A percentile compares a stretch with the other conserved stretches of the same genome.
phyloP scores from a whole-genome alignment of 495 filamentous ascomycete species.

The Penicillium canescens region DNA sequence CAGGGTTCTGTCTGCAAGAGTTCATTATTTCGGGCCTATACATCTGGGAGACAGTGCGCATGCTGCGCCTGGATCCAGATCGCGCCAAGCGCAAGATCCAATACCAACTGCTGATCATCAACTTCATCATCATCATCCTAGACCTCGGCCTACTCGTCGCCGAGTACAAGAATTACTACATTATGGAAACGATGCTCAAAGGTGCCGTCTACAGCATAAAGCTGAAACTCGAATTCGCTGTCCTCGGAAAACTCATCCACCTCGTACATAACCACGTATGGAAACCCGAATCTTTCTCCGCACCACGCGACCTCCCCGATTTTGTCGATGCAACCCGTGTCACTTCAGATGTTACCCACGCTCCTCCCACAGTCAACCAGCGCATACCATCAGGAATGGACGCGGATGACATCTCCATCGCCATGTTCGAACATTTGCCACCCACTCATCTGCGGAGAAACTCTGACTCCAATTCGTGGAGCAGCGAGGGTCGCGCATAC shows the following conservation, averaged over 20 bases:
- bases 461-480: conserved; percentile 35
- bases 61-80: conserved; percentile 47
- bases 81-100: conserved; percentile 52
- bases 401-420: conserved; percentile 42
- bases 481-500: conserved; percentile 33
- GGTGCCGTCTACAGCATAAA: conserved; percentile 64
- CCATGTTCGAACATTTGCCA: conserved; percentile 44
- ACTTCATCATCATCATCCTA: conserved; percentile 56
- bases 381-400: conserved; percentile 38
- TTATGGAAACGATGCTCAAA: conserved; percentile 61
- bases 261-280: conserved; percentile 42
- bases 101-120: conserved; percentile 59
- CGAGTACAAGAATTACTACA: conserved; percentile 57
- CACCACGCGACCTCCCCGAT: conserved; percentile 35
- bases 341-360: conserved; percentile 45
- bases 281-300: conserved; percentile 39
- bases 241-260: conserved; percentile 52
- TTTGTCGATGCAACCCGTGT: conserved; percentile 48
- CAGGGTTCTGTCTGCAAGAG: conserved; percentile 63
- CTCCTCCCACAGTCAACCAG: conserved; percentile 22
- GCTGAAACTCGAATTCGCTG: conserved; percentile 65
- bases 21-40: conserved; percentile 61
- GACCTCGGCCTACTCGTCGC: conserved; percentile 56
- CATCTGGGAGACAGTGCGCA: conserved; percentile 54
- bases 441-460: conserved; percentile 16